Evolutionary conservation across 1,284 basidiomycete species (phyloP).

Genomic region (Thecaphora thlaspeos): DNA sequence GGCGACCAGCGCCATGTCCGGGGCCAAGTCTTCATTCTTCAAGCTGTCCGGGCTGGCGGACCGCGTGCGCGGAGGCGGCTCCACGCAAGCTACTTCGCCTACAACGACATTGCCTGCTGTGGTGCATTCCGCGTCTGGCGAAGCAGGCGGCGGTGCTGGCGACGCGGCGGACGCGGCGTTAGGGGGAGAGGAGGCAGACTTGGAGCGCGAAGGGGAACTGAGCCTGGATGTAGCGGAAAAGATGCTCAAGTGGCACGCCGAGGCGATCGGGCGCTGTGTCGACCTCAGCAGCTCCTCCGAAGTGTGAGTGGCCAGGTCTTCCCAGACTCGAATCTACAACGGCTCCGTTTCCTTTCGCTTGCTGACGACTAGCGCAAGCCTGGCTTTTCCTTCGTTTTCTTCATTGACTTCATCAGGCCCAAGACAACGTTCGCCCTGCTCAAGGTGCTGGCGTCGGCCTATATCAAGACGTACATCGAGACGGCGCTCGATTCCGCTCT

Average conservation of each 20-base stretch:
- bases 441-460: conserved; percentile 82
- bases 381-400: neutral
- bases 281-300: conserved; percentile 50
- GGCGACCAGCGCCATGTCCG: conserved; percentile 14
- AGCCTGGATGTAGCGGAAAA: conserved; percentile 48
- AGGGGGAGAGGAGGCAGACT: conserved; percentile 21
- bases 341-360: neutral
- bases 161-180: neutral
- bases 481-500: conserved; percentile 82
- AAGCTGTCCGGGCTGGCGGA: conserved; percentile 51
- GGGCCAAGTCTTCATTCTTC: conserved; percentile 40
- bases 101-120: no score
- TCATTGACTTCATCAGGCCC: conserved; percentile 63
- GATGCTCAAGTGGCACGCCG: conserved; percentile 56
- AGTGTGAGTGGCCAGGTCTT: no score
- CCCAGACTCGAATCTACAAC: neutral
- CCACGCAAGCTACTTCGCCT: no score
- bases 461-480: conserved; percentile 83
- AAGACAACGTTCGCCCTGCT: conserved; percentile 86
- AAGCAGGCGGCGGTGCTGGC: neutral
- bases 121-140: neutral
- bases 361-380: no score
- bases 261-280: conserved; percentile 55
- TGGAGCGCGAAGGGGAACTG: conserved; percentile 44
- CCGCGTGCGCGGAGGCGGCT: conserved; percentile 35